Conservation (phyloP, 1,139 yeast species). For the Taiozyma sp. region DNA sequence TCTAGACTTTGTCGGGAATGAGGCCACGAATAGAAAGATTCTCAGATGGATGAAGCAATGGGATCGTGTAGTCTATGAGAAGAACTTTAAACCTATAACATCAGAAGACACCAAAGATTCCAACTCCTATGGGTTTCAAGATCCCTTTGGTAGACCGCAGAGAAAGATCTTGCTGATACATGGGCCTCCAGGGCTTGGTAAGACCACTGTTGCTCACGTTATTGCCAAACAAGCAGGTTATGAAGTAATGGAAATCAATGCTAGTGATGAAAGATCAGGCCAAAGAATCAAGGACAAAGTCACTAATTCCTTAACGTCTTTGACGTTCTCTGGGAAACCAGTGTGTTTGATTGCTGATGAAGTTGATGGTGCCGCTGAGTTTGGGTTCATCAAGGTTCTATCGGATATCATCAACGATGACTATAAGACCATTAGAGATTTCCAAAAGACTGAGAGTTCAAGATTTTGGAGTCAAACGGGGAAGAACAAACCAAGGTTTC, state of each 20-base stretch:
- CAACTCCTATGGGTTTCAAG: slow-evolving; percentile 26
- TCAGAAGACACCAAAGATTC: slow-evolving; percentile 5
- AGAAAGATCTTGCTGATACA: slow-evolving; percentile 67
- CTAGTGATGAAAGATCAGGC: slow-evolving; percentile 79
- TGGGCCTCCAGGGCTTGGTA: slow-evolving; percentile 97
- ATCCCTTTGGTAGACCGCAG: slow-evolving; percentile 67
- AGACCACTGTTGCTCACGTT: slow-evolving; percentile 84
- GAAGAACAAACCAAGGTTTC: slow-evolving; percentile 33
- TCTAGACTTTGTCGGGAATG: slow-evolving; percentile 78
- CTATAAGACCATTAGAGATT: slow-evolving; percentile 38
- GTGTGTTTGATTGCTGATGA: slow-evolving; percentile 75
- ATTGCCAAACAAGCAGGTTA: slow-evolving; percentile 83
- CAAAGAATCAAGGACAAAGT: slow-evolving; percentile 54
- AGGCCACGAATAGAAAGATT: slow-evolving; percentile 64
- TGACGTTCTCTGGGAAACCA: slow-evolving; percentile 61
- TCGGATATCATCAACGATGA: slow-evolving; percentile 61
- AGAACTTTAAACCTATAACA: slow-evolving; percentile 19
- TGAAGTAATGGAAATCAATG: slow-evolving; percentile 79
- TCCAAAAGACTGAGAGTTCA: slow-evolving; percentile 17
- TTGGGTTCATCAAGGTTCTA: slow-evolving; percentile 71
- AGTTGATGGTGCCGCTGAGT: slow-evolving; percentile 83
- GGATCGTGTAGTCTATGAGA: slow-evolving; percentile 63
- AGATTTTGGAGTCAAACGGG: slow-evolving; percentile 21
- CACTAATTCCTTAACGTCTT: slow-evolving; percentile 64
- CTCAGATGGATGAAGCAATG: slow-evolving; percentile 81